Evolutionary conservation across 1,284 basidiomycete species (phyloP), one percentile per base, ranked within the genome.

Genomic region (Ustilago curta): DNA sequence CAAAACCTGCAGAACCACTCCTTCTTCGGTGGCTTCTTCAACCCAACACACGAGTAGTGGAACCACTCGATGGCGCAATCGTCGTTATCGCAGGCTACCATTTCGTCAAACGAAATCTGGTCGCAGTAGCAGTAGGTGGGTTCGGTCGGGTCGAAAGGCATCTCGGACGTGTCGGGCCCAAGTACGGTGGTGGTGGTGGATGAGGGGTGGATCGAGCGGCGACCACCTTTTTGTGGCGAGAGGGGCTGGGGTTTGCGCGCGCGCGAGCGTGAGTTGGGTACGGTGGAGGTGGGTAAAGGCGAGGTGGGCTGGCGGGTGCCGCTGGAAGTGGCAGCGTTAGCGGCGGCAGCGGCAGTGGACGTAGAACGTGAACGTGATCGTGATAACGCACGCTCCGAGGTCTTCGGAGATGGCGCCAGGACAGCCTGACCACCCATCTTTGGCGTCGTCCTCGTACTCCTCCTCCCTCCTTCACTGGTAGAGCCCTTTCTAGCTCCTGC

Each of bases 91-190:
- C 76, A 76, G 11, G 66, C 78, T 37, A 84, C 77, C 83, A 79
- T 82, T 55, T 87, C 77, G 48, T 87, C 87, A 50, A 84, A 87
- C 2, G 86, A 87, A 21, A 87, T 86, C 43, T 86, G 80, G 52
- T 87, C 78, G 77, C 87, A 88, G 78, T 87, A 87, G 76, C 87
- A 88, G 76, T 87, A 88, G 27, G 82, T 84, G 32, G 87, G 87
- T 75, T 88, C 87, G 70, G 87, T 87, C 1, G 86, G 86, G 52
- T 77, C 78, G 37, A 82, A 72, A 7, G 83, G 79, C 72, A 83
- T 79, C 23, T 78, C 76, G 9, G 59, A 59, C 0, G 47, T 54
- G 35, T 71, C 69, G 0, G 69, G 69, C 7, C 59, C 62, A 3
- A 71, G 55, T 7, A 42, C 9, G 5, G 52, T 45, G 9, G 50